Percentiles rank a stretch among this genome's conserved stretches.
phyloP scores from a whole-genome alignment of 345 rosid genomes.

The Aurinia saxatilis region DNA sequence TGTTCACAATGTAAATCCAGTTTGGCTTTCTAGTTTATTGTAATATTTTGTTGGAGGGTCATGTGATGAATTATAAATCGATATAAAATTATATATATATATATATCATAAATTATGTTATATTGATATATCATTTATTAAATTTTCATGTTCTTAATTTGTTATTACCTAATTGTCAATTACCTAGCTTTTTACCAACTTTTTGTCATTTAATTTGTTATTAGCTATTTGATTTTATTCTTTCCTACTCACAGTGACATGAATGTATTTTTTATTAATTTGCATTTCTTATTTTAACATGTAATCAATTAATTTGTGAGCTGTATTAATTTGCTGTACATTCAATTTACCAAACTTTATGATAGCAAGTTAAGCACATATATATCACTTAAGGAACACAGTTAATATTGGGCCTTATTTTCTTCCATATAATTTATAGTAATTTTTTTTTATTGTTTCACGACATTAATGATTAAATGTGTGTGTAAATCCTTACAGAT shows the following conservation, averaged over 20 bases:
- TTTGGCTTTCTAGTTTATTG: too few relatives aligned
- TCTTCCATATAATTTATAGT: conserved; percentile 10
- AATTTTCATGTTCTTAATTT: too few relatives aligned
- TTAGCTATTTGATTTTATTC: not conserved
- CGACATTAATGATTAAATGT: conserved; percentile 9
- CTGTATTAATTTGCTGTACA: conserved; percentile 15
- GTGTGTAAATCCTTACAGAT: not conserved
- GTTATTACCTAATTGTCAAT: too few relatives aligned
- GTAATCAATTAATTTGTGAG: not conserved
- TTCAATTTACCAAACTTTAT: conserved; percentile 4
- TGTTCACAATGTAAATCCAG: too few relatives aligned
- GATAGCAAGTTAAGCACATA: not conserved
- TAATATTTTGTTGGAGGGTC: too few relatives aligned
- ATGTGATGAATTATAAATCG: too few relatives aligned
- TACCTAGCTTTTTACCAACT: too few relatives aligned
- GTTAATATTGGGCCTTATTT: not conserved
- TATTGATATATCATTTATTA: too few relatives aligned
- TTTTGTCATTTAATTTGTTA: too few relatives aligned
- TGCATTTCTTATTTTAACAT: not conserved
- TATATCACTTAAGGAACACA: conserved; percentile 2
- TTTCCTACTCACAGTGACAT: not conserved
- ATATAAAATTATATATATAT: too few relatives aligned
- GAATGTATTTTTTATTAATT: not conserved
- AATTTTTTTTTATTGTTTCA: not conserved
- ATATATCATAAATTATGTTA: too few relatives aligned